A percentile compares a stretch with the other conserved stretches of the same genome.
Evolutionary conservation across 1,284 basidiomycete genomes (phyloP).

Genomic region (Tilletia caries): DNA sequence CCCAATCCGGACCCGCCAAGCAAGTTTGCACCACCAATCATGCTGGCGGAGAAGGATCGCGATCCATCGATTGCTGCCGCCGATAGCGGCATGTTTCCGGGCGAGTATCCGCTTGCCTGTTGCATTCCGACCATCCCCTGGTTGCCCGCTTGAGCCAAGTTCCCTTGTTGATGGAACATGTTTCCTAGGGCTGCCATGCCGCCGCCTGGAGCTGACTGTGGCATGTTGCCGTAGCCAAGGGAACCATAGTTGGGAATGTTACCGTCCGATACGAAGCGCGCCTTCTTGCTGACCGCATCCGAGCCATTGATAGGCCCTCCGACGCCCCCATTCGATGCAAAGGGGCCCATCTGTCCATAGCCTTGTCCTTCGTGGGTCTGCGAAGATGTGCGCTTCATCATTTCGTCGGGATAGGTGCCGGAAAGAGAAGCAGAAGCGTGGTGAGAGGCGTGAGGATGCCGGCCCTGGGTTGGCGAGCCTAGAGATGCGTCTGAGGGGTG

Average conservation of each 20-base stretch:
- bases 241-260: slow-evolving; percentile 31
- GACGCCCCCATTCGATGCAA: slow-evolving; percentile 22
- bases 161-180: background rate
- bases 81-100: background rate
- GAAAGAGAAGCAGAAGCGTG: slow-evolving; percentile 22
- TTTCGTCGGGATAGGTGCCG: slow-evolving; percentile 16
- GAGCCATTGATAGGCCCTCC: slow-evolving; percentile 3
- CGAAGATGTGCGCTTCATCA: slow-evolving; percentile 41
- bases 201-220: background rate
- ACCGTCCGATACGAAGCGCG: slow-evolving; percentile 41
- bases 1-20: background rate
- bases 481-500: slow-evolving; percentile 27
- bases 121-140: background rate
- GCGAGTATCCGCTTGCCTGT: background rate
- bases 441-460: slow-evolving; percentile 7
- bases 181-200: background rate
- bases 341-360: slow-evolving; percentile 24
- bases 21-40: background rate
- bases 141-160: background rate
- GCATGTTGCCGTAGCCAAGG: slow-evolving; percentile 21
- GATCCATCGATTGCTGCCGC: slow-evolving; percentile 17
- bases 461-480: slow-evolving; percentile 22
- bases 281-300: slow-evolving; percentile 31
- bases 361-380: slow-evolving; percentile 33
- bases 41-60: slow-evolving; percentile 33